phyloP scores from a whole-genome alignment of 805 yeast species.

The Pichia phayaonensis region DNA sequence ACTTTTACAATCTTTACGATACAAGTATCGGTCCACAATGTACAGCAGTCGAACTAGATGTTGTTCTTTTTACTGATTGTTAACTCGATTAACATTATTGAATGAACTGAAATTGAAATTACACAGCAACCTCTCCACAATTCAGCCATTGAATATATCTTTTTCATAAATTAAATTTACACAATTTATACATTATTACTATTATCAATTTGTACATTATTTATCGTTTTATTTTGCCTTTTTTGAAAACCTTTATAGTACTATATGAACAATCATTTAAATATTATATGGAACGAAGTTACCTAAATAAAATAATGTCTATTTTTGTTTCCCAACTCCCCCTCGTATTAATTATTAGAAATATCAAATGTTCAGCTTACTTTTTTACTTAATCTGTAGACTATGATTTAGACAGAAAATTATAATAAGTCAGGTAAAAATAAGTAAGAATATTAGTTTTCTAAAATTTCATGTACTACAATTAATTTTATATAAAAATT shows the following conservation, averaged over 20 bases:
- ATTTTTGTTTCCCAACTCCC: too few species aligned
- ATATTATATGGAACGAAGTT: neutral
- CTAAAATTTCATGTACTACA: too few species aligned
- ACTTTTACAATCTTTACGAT: constrained; percentile 73
- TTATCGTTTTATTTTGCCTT: neutral
- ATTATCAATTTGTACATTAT: neutral
- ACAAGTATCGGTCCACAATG: constrained; percentile 55
- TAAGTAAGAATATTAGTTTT: too few species aligned
- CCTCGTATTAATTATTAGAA: too few species aligned
- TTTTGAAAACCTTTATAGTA: neutral
- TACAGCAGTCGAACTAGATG: constrained; percentile 50
- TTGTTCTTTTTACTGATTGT: constrained; percentile 54
- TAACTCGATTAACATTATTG: constrained; percentile 10
- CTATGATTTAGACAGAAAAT: too few species aligned
- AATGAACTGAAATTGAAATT: neutral
- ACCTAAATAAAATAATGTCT: too few species aligned
- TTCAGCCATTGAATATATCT: neutral
- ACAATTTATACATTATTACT: neutral
- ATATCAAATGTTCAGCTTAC: too few species aligned
- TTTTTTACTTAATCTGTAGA: too few species aligned
- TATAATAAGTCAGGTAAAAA: too few species aligned
- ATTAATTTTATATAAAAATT: too few species aligned
- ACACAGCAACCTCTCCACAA: neutral
- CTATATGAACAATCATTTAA: neutral
- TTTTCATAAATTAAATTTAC: neutral